phyloP scores from a whole-genome alignment of 108 stramenopile genomes.

The Nitzschia sp. region DNA sequence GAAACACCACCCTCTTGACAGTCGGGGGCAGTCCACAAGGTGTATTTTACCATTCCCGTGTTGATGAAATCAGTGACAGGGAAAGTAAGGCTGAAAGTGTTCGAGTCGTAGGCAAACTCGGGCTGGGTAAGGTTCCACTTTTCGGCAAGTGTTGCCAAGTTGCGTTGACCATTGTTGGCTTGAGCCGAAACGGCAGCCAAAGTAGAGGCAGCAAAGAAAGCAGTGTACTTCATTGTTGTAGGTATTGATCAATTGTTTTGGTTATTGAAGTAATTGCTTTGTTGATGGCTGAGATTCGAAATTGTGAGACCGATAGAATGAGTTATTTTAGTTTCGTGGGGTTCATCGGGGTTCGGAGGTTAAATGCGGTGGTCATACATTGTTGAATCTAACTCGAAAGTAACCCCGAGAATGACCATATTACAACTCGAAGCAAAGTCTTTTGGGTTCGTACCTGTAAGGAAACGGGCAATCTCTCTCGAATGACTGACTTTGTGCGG shows the following conservation, averaged over 20 bases:
- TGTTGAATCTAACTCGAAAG: no score
- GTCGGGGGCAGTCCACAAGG: not conserved
- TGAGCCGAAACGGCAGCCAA: not conserved
- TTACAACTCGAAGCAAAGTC: no score
- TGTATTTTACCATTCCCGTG: not conserved
- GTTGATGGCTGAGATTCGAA: not conserved
- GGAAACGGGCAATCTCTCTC: no score
- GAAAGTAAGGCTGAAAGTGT: constrained; percentile 5
- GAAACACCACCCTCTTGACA: not conserved
- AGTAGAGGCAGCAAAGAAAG: not conserved
- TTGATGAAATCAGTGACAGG: constrained; percentile 3
- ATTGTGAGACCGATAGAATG: not conserved
- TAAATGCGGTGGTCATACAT: no score
- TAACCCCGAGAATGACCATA: no score
- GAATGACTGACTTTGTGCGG: no score
- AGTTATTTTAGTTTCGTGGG: no score
- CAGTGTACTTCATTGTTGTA: not conserved
- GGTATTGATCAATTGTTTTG: not conserved
- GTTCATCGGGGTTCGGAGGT: no score
- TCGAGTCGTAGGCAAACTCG: not conserved
- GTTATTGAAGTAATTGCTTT: not conserved
- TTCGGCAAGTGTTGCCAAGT: not conserved
- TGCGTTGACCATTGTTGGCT: no score
- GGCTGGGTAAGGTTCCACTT: not conserved
- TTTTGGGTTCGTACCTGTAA: no score